A percentile compares a stretch with the other conserved stretches of the same genome.
These are phyloP conservation scores for Boletellus dicymbophilus DNA, from an alignment of 1,284 basidiomycete genomes.

Conservation along the genomic window DNA sequence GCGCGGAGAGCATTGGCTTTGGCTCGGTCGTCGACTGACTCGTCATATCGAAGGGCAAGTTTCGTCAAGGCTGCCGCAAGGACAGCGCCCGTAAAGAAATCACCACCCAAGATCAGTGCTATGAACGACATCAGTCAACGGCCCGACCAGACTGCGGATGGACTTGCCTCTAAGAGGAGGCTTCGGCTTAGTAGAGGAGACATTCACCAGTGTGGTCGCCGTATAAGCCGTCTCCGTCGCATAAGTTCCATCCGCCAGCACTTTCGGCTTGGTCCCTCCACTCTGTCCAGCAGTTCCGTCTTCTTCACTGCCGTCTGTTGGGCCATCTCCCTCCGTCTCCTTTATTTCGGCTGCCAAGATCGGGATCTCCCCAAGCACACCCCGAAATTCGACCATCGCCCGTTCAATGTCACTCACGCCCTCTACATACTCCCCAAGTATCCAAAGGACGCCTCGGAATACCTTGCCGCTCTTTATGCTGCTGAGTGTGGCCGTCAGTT, in stretches of 20 bases:
- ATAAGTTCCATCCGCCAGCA: constrained; percentile 97
- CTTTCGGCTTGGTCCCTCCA: constrained; percentile 52
- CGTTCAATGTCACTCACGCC: constrained; percentile 65
- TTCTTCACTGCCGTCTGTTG: constrained; percentile 41
- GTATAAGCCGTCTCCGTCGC: constrained; percentile 96
- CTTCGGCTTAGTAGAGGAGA: constrained; percentile 89
- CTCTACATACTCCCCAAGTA: constrained; percentile 94
- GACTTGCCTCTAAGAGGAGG: constrained; percentile 80
- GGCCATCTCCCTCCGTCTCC: constrained; percentile 56
- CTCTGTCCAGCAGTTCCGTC: constrained; percentile 42
- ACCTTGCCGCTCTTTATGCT: constrained; percentile 98
- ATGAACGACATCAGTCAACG: neutral
- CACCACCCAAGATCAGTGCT: constrained; percentile 93
- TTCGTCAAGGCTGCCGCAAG: constrained; percentile 91
- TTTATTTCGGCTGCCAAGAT: constrained; percentile 91
- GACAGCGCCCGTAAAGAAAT: constrained; percentile 96
- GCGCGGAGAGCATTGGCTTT: constrained; percentile 80
- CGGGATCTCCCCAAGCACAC: constrained; percentile 94
- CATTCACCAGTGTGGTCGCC: constrained; percentile 58
- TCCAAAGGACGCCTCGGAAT: constrained; percentile 97
- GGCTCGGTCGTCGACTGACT: constrained; percentile 56
- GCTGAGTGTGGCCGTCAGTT: constrained; percentile 81
- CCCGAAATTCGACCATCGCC: constrained; percentile 82
- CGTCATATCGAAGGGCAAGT: constrained; percentile 83
- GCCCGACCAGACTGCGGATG: neutral